A percentile compares a stretch with the other conserved stretches of the same genome.
These are phyloP conservation scores for Coccomyxa sp. DNA, from an alignment of 139 green algal species.

Conservation along the genomic window DNA sequence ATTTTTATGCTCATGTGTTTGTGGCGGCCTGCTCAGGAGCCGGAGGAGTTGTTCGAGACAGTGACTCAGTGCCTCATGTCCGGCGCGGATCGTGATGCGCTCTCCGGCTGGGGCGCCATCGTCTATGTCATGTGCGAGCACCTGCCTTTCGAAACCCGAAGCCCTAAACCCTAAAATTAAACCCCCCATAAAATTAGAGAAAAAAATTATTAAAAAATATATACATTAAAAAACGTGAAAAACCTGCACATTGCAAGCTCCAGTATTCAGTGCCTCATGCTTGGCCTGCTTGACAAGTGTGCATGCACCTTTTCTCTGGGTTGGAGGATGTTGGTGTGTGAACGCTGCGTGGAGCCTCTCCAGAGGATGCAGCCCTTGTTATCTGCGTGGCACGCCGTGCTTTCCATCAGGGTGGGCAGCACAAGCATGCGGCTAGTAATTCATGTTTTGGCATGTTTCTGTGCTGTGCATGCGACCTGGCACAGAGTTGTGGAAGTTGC, in stretches of 20 bases:
- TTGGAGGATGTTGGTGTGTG: too few relatives aligned
- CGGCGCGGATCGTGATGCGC: constrained; percentile 88
- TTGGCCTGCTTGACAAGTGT: not conserved
- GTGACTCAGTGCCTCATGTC: constrained; percentile 85
- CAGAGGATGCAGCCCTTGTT: too few relatives aligned
- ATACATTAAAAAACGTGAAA: not conserved
- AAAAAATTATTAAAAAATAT: not conserved
- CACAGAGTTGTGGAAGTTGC: too few relatives aligned
- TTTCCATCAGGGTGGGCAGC: too few relatives aligned
- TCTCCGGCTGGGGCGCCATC: constrained; percentile 93
- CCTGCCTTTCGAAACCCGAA: not conserved
- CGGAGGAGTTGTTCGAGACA: constrained; percentile 98
- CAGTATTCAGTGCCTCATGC: not conserved
- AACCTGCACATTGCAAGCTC: not conserved
- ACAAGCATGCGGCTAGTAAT: too few relatives aligned
- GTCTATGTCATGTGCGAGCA: constrained; percentile 82
- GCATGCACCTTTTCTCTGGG: too few relatives aligned
- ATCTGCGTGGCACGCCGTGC: too few relatives aligned
- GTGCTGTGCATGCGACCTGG: too few relatives aligned
- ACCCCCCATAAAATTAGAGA: not conserved
- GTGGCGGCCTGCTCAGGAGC: constrained; percentile 27
- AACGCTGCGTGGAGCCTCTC: too few relatives aligned
- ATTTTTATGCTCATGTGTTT: not conserved
- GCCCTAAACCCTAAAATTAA: not conserved
- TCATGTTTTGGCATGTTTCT: too few relatives aligned